Percentiles rank a stretch among this genome's conserved stretches.
These are phyloP conservation scores for Salvia splendens DNA, from an alignment of 257 asterid genomes.

Conservation along the genomic window DNA sequence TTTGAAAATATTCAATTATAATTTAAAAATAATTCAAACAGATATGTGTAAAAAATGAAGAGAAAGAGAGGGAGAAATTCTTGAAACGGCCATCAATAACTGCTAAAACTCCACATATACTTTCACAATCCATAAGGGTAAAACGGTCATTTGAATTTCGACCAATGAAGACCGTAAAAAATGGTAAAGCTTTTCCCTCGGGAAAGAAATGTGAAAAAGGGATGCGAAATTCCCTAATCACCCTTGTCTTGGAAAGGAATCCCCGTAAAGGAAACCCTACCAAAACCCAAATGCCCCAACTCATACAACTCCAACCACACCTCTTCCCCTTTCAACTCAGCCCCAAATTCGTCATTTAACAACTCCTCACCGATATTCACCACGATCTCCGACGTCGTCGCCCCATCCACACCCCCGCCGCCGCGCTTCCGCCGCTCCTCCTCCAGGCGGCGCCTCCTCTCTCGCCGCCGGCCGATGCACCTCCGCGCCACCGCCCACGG, in stretches of 20 bases:
- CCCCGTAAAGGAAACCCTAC: conserved; percentile 90
- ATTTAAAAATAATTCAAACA: no score
- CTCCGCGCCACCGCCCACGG: conserved; percentile 83
- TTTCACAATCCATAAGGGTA: conserved; percentile 20
- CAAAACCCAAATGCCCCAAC: conserved; percentile 81
- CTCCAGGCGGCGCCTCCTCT: conserved; percentile 36
- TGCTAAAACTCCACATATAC: not conserved
- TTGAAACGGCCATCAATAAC: not conserved
- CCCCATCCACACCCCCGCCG: conserved; percentile 47
- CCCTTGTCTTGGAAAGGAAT: conserved; percentile 49
- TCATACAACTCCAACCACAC: conserved; percentile 74
- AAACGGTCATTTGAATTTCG: conserved; percentile 11
- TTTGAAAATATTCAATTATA: no score
- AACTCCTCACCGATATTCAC: conserved; percentile 38
- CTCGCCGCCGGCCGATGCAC: conserved; percentile 45
- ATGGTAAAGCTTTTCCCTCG: not conserved
- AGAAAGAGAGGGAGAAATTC: not conserved
- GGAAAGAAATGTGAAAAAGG: not conserved
- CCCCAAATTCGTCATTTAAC: conserved; percentile 51
- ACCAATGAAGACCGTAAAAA: conserved; percentile 4
- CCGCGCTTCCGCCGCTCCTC: conserved; percentile 32
- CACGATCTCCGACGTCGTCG: conserved; percentile 36
- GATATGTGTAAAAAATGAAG: no score
- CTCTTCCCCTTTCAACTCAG: conserved; percentile 57
- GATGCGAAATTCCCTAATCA: conserved; percentile 27